Conservation (phyloP, 331 rosid genomes). For the Acacia pycnantha region DNA sequence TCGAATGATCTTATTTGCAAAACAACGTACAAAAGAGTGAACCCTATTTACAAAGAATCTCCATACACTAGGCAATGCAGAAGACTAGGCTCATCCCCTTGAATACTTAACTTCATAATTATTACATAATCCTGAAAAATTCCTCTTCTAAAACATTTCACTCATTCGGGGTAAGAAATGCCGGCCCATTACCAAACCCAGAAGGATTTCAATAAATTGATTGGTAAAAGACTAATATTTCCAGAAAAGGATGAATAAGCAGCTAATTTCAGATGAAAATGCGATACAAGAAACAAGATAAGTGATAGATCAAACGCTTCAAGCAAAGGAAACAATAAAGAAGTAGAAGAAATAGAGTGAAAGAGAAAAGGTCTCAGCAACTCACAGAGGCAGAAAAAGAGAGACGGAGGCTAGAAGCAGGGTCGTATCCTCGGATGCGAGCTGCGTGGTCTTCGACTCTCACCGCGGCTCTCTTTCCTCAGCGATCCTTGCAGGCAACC, state of each 20-base stretch:
- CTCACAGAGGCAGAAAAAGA: slow-evolving; percentile 24
- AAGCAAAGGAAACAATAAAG: neutral
- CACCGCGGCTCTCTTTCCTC: neutral
- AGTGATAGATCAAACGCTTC: slow-evolving; percentile 24
- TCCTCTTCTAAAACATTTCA: neutral
- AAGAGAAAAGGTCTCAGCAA: neutral
- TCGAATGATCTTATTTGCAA: neutral
- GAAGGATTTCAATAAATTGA: slow-evolving; percentile 27
- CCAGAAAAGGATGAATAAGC: neutral
- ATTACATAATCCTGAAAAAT: neutral
- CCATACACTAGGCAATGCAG: neutral
- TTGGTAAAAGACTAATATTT: neutral
- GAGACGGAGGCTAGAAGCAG: neutral
- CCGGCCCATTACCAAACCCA: neutral
- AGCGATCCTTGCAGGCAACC: slow-evolving; percentile 20
- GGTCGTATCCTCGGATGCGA: neutral
- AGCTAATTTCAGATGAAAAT: neutral
- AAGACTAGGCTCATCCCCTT: neutral
- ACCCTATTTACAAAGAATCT: slow-evolving; percentile 34
- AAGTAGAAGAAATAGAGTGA: neutral
- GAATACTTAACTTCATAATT: neutral
- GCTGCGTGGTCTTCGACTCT: slow-evolving; percentile 17
- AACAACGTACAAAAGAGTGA: neutral
- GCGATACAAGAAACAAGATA: neutral
- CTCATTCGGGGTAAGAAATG: neutral